Conservation (phyloP, 2,329 filamentous ascomycete species). For the Ustilaginoidea virens region DNA sequence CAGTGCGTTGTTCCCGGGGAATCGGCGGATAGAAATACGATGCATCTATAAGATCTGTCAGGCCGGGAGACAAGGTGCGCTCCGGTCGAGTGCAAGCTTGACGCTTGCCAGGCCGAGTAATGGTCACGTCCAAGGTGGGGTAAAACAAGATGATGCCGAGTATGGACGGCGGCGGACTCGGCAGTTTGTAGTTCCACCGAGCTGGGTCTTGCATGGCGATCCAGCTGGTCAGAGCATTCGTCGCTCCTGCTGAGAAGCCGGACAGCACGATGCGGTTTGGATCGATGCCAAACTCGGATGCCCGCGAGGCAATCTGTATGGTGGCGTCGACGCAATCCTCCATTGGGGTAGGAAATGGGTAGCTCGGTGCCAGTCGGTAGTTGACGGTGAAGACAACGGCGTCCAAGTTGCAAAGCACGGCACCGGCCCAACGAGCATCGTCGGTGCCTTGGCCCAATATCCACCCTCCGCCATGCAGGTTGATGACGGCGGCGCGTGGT, state of each 20-base stretch:
- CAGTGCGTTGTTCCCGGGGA: slow-evolving; percentile 26
- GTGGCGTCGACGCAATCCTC: slow-evolving; percentile 52
- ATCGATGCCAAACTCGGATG: slow-evolving; percentile 42
- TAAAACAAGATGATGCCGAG: slow-evolving; percentile 44
- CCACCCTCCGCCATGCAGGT: slow-evolving; percentile 55
- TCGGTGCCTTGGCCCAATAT: slow-evolving; percentile 47
- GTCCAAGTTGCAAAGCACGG: slow-evolving; percentile 33
- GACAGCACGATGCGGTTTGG: slow-evolving; percentile 38
- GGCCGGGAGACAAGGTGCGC: slow-evolving; percentile 37
- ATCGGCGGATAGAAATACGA: slow-evolving; percentile 42
- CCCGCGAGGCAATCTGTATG: slow-evolving; percentile 41
- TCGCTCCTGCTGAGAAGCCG: slow-evolving; percentile 50
- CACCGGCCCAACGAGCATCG: slow-evolving; percentile 44
- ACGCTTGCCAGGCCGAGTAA: slow-evolving; percentile 38
- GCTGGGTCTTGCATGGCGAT: slow-evolving; percentile 28
- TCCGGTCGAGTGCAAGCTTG: slow-evolving; percentile 38
- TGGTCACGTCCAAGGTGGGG: slow-evolving; percentile 45
- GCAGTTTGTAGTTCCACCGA: slow-evolving; percentile 21
- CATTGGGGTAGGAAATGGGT: slow-evolving; percentile 47
- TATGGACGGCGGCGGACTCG: slow-evolving; percentile 28
- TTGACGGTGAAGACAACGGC: slow-evolving; percentile 49
- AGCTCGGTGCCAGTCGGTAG: slow-evolving; percentile 51
- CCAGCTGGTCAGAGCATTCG: slow-evolving; percentile 34
- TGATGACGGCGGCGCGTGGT: slow-evolving; percentile 39
- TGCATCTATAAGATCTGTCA: slow-evolving; percentile 49